A percentile compares a stretch with the other conserved stretches of the same genome.
These are phyloP conservation scores for Capsella bursapastoris DNA, from an alignment of 345 rosid genomes.

Conservation along the genomic window DNA sequence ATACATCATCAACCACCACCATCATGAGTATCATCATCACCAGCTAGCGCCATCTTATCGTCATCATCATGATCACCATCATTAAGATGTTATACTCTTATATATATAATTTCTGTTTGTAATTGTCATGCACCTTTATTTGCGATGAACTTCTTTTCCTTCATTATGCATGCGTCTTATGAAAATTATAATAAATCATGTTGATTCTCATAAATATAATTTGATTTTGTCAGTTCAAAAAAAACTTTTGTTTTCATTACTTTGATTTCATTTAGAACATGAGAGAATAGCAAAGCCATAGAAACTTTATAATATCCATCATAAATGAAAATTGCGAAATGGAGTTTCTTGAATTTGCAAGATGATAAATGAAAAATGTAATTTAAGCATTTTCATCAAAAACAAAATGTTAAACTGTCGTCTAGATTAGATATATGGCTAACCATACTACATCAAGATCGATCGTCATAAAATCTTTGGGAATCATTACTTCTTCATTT, in stretches of 20 bases:
- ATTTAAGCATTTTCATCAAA: background rate
- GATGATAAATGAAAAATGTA: too few relatives aligned
- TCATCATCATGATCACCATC: constrained; percentile 16
- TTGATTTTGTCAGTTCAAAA: background rate
- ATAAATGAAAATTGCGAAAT: background rate
- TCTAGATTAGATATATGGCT: background rate
- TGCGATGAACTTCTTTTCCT: constrained; percentile 50
- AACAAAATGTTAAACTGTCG: background rate
- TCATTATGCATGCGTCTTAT: constrained; percentile 35
- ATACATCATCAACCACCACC: constrained; percentile 19
- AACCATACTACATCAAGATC: background rate
- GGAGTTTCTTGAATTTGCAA: background rate
- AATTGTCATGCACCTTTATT: constrained; percentile 21
- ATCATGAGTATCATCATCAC: constrained; percentile 18
- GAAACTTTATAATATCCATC: background rate
- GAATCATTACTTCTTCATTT: background rate
- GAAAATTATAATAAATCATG: background rate
- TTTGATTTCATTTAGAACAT: background rate
- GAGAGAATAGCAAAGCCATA: background rate
- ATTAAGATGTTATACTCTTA: background rate
- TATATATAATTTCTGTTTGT: constrained; percentile 3
- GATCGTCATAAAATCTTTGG: background rate
- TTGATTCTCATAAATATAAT: background rate
- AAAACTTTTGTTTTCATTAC: background rate
- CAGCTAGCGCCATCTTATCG: constrained; percentile 12